Conservation (phyloP, 495 filamentous ascomycete species). For the Neurospora intermedia region DNA sequence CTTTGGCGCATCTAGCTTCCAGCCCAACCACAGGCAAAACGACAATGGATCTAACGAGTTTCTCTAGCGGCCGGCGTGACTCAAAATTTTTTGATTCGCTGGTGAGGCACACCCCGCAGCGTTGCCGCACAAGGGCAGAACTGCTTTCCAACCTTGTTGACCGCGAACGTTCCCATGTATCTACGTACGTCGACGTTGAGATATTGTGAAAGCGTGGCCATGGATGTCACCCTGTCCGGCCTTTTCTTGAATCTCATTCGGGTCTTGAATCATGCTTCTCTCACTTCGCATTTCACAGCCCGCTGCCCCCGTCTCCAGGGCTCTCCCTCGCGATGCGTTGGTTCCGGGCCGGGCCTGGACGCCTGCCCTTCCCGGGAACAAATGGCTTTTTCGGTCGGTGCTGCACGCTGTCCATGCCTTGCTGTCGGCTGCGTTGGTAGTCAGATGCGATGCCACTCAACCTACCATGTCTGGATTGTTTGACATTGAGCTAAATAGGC, state of each 20-base stretch:
- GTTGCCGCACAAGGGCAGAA: background rate
- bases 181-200: background rate
- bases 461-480: background rate
- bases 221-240: background rate
- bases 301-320: background rate
- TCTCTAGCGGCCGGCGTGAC: slow-evolving; percentile 5
- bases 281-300: background rate
- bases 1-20: slow-evolving; percentile 8
- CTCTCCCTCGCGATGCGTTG: background rate
- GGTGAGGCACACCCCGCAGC: background rate
- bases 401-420: background rate
- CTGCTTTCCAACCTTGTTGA: background rate
- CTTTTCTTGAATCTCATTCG: background rate
- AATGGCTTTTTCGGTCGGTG: background rate
- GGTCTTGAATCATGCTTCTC: background rate
- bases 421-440: background rate
- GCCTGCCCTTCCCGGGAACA: background rate
- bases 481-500: background rate
- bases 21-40: slow-evolving; percentile 16
- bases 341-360: background rate
- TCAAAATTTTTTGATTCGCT: slow-evolving; percentile 4
- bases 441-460: background rate
- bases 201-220: background rate
- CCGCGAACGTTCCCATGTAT: background rate
- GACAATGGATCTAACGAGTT: slow-evolving; percentile 2